phyloP scores from a whole-genome alignment of 768 basidiomycete species.

The Hydnum rufescens region DNA sequence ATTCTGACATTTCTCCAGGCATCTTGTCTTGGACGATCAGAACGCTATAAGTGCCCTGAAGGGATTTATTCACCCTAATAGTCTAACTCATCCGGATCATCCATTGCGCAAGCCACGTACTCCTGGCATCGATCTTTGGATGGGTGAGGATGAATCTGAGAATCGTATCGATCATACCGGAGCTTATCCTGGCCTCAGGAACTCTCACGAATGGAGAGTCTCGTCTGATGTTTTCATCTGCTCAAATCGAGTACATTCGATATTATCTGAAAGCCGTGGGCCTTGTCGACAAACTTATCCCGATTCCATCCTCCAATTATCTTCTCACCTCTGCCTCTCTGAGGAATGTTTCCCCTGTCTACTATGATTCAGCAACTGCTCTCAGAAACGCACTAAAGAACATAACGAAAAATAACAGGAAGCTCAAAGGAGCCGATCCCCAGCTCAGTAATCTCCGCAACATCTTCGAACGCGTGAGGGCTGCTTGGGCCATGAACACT shows the following conservation, averaged over 20 bases:
- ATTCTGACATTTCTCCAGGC: slow-evolving; percentile 23
- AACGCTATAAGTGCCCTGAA: slow-evolving; percentile 44
- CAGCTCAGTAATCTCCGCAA: slow-evolving; percentile 35
- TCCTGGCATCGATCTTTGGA: slow-evolving; percentile 49
- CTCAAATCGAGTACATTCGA: slow-evolving; percentile 66
- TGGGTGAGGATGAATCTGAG: slow-evolving; percentile 28
- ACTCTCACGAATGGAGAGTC: slow-evolving; percentile 53
- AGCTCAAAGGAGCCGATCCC: slow-evolving; percentile 39
- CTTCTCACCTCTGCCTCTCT: slow-evolving; percentile 42
- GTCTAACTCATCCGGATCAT: slow-evolving; percentile 48
- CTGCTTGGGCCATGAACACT: slow-evolving; percentile 37
- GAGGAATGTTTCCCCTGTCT: slow-evolving; percentile 35
- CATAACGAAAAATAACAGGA: slow-evolving; percentile 65
- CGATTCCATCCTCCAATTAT: slow-evolving; percentile 61
- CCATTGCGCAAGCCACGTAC: slow-evolving; percentile 45
- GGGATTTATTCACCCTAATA: slow-evolving; percentile 48
- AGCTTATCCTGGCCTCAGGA: slow-evolving; percentile 20
- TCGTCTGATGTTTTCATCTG: slow-evolving; percentile 63
- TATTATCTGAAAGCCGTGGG: slow-evolving; percentile 67
- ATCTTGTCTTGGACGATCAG: slow-evolving; percentile 32
- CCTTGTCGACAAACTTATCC: slow-evolving; percentile 41
- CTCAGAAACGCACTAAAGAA: slow-evolving; percentile 41
- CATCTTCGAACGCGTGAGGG: slow-evolving; percentile 47
- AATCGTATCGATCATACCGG: not conserved
- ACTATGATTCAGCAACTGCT: slow-evolving; percentile 32